A percentile compares a stretch with the other conserved stretches of the same genome.
Evolutionary conservation across 352 stramenopile species (phyloP).

Genomic region (Phytophthora pinifolia): DNA sequence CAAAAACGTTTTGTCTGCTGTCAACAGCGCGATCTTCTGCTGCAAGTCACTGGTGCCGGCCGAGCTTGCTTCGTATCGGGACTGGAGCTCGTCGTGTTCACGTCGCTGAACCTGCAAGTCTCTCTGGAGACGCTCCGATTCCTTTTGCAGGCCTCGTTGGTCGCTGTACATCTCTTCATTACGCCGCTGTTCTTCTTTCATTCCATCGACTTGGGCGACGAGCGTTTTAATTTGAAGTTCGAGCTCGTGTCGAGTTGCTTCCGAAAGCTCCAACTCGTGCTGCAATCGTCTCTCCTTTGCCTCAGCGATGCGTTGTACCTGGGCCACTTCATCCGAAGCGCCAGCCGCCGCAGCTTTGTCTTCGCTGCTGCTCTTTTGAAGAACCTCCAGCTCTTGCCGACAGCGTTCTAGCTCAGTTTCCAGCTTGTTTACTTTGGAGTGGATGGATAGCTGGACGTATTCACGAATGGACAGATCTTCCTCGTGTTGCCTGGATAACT

Average conservation of each 20-base stretch:
- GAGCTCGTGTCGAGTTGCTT: conserved; percentile 50
- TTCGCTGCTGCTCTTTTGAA: conserved; percentile 24
- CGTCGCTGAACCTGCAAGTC: conserved; percentile 28
- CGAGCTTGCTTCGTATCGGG: conserved; percentile 20
- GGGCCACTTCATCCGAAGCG: conserved; percentile 35
- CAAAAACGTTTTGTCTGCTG: conserved; percentile 64
- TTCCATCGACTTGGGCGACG: conserved; percentile 37
- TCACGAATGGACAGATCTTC: conserved; percentile 61
- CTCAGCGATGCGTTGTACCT: conserved; percentile 32
- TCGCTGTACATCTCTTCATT: conserved; percentile 32
- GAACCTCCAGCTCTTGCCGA: conserved; percentile 39
- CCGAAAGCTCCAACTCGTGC: conserved; percentile 52
- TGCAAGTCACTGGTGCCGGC: conserved; percentile 28
- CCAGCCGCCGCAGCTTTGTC: conserved; percentile 37
- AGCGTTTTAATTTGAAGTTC: conserved; percentile 55
- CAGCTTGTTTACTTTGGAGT: conserved; percentile 40
- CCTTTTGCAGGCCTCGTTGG: conserved; percentile 27
- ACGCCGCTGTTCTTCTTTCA: conserved; percentile 45
- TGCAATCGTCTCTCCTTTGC: conserved; percentile 39
- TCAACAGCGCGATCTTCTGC: conserved; percentile 48
- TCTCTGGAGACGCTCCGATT: conserved; percentile 39
- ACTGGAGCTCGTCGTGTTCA: conserved; percentile 28
- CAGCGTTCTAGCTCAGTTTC: conserved; percentile 39
- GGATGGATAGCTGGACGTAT: conserved; percentile 57
- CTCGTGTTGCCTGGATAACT: conserved; percentile 53